Conservation (phyloP, 202 grass and related monocot genomes). For the Miscanthus sacchariflorus region DNA sequence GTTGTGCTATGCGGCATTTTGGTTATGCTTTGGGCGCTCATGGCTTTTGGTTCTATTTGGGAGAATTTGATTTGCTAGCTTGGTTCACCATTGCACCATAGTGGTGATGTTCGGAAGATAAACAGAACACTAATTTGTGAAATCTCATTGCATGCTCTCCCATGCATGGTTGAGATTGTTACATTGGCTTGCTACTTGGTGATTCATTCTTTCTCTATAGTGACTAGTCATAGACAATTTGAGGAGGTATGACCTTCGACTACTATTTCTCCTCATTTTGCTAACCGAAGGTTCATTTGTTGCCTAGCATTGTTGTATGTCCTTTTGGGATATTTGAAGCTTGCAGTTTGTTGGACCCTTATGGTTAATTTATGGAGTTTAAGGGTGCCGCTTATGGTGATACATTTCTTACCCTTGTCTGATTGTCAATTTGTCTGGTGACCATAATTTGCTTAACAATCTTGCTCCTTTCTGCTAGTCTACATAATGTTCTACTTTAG, state of each 20-base stretch:
- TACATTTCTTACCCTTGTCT: neutral
- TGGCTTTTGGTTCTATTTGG: neutral
- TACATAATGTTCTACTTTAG: neutral
- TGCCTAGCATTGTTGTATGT: too few relatives aligned
- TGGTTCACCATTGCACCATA: neutral
- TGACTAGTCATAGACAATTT: neutral
- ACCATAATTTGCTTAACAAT: neutral
- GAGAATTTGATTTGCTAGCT: slow-evolving; percentile 25
- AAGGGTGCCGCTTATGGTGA: neutral
- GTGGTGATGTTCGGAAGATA: neutral
- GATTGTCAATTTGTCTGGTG: neutral
- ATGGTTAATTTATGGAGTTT: neutral
- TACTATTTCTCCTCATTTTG: neutral
- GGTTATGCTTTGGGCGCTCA: too few relatives aligned
- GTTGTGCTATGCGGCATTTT: too few relatives aligned
- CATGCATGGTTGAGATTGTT: neutral
- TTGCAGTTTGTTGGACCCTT: neutral
- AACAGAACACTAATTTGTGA: neutral
- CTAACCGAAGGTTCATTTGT: neutral
- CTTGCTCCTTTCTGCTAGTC: neutral
- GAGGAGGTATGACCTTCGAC: too few relatives aligned
- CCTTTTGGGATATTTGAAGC: neutral
- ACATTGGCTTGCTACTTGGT: neutral
- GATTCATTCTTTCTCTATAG: neutral
- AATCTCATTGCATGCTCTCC: neutral